phyloP scores from a whole-genome alignment of 257 asterid genomes.

The Penstemon davidsonii region DNA sequence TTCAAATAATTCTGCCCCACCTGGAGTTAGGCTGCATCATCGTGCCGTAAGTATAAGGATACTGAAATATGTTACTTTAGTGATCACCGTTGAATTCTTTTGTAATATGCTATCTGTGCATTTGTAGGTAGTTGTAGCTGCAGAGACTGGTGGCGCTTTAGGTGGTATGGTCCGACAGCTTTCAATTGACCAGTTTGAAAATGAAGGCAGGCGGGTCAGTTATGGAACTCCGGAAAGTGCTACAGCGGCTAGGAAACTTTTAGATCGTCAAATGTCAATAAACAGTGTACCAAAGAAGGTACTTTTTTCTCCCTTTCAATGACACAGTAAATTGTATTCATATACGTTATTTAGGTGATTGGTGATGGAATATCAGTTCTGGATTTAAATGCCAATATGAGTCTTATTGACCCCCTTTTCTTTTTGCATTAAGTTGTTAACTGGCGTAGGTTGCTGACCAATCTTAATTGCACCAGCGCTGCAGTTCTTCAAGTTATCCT shows the following conservation, averaged over 20 bases:
- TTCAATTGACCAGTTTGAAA: constrained; percentile 96
- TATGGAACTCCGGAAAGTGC: constrained; percentile 99
- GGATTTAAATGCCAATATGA: constrained; percentile 3
- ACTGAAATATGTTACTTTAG: constrained; percentile 18
- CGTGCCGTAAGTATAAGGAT: constrained; percentile 81
- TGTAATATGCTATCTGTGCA: constrained; percentile 27
- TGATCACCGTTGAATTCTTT: constrained; percentile 21
- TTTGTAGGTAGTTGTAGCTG: constrained; percentile 95
- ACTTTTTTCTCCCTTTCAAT: background rate
- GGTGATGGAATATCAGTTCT: constrained; percentile 18
- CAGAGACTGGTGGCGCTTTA: constrained; percentile 96
- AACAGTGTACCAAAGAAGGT: constrained; percentile 98
- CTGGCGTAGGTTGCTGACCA: background rate
- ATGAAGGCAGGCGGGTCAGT: constrained; percentile 97
- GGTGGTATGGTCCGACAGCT: constrained; percentile 99
- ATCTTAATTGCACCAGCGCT: constrained; percentile 4
- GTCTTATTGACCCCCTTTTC: constrained; percentile 20
- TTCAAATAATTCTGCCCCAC: constrained; percentile 62
- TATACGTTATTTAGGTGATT: constrained; percentile 12
- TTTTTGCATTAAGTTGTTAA: constrained; percentile 11
- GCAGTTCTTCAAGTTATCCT: constrained; percentile 19
- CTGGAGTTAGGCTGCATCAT: constrained; percentile 99
- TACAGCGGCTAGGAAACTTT: constrained; percentile 93
- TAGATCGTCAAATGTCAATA: constrained; percentile 96
- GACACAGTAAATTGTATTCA: constrained; percentile 1